phyloP scores from a whole-genome alignment of 1,284 basidiomycete species.

The Rhizoctonia solani region DNA sequence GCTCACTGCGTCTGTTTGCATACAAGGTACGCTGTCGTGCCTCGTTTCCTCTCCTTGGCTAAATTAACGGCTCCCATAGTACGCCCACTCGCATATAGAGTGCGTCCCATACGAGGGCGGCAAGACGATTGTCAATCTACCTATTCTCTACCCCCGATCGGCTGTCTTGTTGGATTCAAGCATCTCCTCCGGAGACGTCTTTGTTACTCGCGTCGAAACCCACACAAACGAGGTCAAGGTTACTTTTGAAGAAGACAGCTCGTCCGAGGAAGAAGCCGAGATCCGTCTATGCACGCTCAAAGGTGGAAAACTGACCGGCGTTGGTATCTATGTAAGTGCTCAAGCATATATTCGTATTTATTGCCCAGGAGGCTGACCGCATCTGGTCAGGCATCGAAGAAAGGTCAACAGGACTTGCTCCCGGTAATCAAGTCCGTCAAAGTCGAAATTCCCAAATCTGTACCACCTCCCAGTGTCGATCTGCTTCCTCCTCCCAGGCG shows the following conservation, averaged over 20 bases:
- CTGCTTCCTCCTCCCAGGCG: slow-evolving; percentile 2
- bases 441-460: slow-evolving; percentile 2
- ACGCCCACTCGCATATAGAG: slow-evolving; percentile 8
- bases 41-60: not conserved
- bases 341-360: not conserved
- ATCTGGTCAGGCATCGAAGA: not conserved
- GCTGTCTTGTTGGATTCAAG: slow-evolving; percentile 15
- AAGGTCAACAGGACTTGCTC: not conserved
- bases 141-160: slow-evolving; percentile 2
- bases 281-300: slow-evolving; percentile 25
- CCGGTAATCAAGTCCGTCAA: slow-evolving; percentile 25
- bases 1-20: slow-evolving; percentile 11
- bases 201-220: not conserved
- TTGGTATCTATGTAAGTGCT: slow-evolving; percentile 16
- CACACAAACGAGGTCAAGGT: slow-evolving; percentile 9
- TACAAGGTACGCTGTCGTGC: not conserved
- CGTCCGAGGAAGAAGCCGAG: not conserved
- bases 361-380: not conserved
- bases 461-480: not conserved
- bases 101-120: slow-evolving; percentile 19
- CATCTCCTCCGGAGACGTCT: slow-evolving; percentile 5
- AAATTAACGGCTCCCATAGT: not conserved
- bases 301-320: slow-evolving; percentile 9
- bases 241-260: slow-evolving; percentile 8
- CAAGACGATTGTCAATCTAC: slow-evolving; percentile 1